Evolutionary conservation across 192 early-diverging fungal genomes (phyloP).

Genomic region (Polychytrium aggregatum): DNA sequence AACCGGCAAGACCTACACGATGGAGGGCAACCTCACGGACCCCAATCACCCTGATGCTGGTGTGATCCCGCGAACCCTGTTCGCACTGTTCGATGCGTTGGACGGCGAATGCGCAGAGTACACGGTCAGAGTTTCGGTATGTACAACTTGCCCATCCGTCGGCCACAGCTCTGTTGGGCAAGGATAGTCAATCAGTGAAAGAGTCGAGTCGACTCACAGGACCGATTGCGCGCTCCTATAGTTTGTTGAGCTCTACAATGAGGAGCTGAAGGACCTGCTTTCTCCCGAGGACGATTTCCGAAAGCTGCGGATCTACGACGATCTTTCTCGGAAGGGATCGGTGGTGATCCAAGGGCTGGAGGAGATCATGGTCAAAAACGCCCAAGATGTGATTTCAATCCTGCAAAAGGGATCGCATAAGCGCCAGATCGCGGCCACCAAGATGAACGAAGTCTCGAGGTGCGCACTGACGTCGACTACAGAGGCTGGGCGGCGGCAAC

Average conservation of each 20-base stretch:
- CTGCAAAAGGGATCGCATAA: slow-evolving; percentile 62
- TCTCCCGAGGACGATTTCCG: slow-evolving; percentile 33
- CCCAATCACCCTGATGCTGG: slow-evolving; percentile 53
- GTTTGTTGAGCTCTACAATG: slow-evolving; percentile 91
- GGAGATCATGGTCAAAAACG: slow-evolving; percentile 62
- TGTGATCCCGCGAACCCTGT: slow-evolving; percentile 81
- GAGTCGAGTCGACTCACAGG: too few relatives aligned
- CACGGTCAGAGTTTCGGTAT: slow-evolving; percentile 67
- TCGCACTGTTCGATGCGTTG: slow-evolving; percentile 64
- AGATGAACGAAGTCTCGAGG: slow-evolving; percentile 82
- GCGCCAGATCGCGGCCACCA: slow-evolving; percentile 71
- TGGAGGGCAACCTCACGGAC: slow-evolving; percentile 77
- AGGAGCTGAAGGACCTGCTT: slow-evolving; percentile 87
- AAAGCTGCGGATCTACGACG: slow-evolving; percentile 63
- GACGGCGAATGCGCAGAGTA: slow-evolving; percentile 62
- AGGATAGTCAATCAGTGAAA: too few relatives aligned
- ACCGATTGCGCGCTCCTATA: too few relatives aligned
- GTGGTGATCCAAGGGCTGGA: slow-evolving; percentile 75
- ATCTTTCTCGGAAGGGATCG: slow-evolving; percentile 51
- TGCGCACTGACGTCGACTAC: slow-evolving; percentile 6
- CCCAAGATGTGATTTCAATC: slow-evolving; percentile 59
- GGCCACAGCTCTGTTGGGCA: too few relatives aligned
- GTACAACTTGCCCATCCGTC: too few relatives aligned
- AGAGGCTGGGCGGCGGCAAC: background rate
- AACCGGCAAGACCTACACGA: slow-evolving; percentile 91